Evolutionary conservation across 371 early-diverging fungal species (phyloP).

Genomic region (Encephalitozoon cuniculi): DNA sequence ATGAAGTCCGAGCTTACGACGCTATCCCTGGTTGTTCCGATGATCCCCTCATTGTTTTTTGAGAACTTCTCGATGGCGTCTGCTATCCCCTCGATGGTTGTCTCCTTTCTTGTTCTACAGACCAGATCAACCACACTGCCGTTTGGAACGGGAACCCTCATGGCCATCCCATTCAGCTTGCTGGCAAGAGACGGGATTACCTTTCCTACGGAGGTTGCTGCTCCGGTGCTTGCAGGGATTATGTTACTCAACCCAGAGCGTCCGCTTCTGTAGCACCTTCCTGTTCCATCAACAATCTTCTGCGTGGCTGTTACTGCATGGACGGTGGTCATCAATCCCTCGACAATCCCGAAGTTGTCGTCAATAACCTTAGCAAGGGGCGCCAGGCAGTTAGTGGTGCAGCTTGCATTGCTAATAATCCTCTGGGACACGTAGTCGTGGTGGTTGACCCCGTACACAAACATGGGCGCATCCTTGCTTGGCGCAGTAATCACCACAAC

Average conservation of each 20-base stretch:
- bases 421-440: slow-evolving; percentile 73
- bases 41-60: slow-evolving; percentile 73
- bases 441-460: slow-evolving; percentile 77
- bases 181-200: slow-evolving; percentile 88
- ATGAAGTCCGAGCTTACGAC: slow-evolving; percentile 92
- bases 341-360: slow-evolving; percentile 76
- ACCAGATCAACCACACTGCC: slow-evolving; percentile 97
- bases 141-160: slow-evolving; percentile 90
- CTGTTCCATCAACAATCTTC: slow-evolving; percentile 94
- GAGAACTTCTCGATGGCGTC: slow-evolving; percentile 62
- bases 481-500: slow-evolving; percentile 96
- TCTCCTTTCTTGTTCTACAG: slow-evolving; percentile 73
- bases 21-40: slow-evolving; percentile 85
- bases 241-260: slow-evolving; percentile 93
- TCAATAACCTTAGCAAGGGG: slow-evolving; percentile 92
- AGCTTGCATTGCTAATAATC: slow-evolving; percentile 92
- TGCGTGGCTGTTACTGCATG: slow-evolving; percentile 97
- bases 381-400: slow-evolving; percentile 99
- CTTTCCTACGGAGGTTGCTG: slow-evolving; percentile 95
- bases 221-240: slow-evolving; percentile 97
- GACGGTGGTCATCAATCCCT: slow-evolving; percentile 86
- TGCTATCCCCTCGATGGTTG: slow-evolving; percentile 61
- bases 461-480: slow-evolving; percentile 71
- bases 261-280: slow-evolving; percentile 87
- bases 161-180: slow-evolving; percentile 64